These are phyloP conservation scores for Oldenlandia corymbosa DNA, from an alignment of 257 asterid genomes.

Conservation along the genomic window DNA sequence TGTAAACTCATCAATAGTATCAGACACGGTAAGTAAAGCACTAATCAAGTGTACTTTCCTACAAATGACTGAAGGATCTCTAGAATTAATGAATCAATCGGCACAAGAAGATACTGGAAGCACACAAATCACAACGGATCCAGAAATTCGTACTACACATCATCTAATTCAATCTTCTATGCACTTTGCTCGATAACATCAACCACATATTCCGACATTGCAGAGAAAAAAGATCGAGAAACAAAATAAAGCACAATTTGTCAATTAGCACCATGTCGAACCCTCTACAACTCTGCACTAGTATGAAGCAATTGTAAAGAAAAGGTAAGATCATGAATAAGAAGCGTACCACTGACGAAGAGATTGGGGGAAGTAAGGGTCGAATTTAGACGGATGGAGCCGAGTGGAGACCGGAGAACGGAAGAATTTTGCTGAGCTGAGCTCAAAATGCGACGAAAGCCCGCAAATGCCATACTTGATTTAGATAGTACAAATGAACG, in stretches of 20 bases:
- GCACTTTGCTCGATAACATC: too few species aligned
- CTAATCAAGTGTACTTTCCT: too few species aligned
- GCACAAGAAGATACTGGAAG: not conserved
- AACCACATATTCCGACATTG: not conserved
- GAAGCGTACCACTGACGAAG: slow-evolving; percentile 67
- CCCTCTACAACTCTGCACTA: too few species aligned
- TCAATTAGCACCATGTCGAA: too few species aligned
- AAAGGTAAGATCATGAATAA: not conserved
- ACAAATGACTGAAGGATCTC: not conserved
- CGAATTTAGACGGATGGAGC: slow-evolving; percentile 59
- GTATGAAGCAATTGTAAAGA: too few species aligned
- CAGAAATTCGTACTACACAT: not conserved
- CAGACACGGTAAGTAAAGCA: too few species aligned
- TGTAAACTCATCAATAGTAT: too few species aligned
- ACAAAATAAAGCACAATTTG: too few species aligned
- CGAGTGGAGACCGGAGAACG: slow-evolving; percentile 36
- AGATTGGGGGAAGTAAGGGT: slow-evolving; percentile 84
- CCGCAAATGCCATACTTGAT: slow-evolving; percentile 53
- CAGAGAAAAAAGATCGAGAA: not conserved
- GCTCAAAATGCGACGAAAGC: slow-evolving; percentile 51
- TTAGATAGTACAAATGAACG: not conserved
- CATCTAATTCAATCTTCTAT: too few species aligned
- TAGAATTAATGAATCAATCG: not conserved
- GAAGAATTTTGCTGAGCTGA: slow-evolving; percentile 38
- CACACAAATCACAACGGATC: not conserved